Base-by-base conservation (phyloP, 148 eudicot species). In the Cornus kousa region DNA sequence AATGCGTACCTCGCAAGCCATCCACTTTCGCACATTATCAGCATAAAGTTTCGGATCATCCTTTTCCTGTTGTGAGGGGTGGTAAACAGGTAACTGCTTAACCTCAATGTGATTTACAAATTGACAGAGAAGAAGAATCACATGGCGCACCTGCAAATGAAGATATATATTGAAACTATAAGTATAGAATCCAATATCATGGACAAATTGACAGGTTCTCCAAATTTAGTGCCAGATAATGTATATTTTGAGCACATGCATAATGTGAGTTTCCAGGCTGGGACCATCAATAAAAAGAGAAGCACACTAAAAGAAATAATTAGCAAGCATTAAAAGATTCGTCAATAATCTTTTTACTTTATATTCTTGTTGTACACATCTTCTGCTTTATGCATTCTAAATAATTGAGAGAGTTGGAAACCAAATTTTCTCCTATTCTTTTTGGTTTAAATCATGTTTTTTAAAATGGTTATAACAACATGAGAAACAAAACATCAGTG, bases 11-110 rank as follows among this genome's bases (percentile, higher is more conserved):
- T n/a, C n/a, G n/a, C n/a, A n/a, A n/a, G n/a, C n/a, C 97, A 95
- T 91, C 81, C 91, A 83, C 82, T 83, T 86, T 75, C 97, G 86
- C 55, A 90, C 88, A 86, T 91, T 95, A 68, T 83, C 89, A 23
- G 98, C 98, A 82, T 93, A 95, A 73, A 93, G 87, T 82, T 89
- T 95, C 31, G 98, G 98, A 77, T 95, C 89, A 62, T 90, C 96
- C 80, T 89, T 91, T 85, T 95, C 98, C 85, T 90, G 93, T 76
- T 88, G 88, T n/a, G 99, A 89, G 65, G 99, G 99, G 86, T 85
- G 85, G 78, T 95, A 95, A 73, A 93, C 79, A 68, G 99, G 97
- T 78, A 95, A 86, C 79, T 84, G 75, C n/a, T 66, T 88, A 76
- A 92, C 99, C 86, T 93, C 97, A 37, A 95, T 84, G 80, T 83